Base-by-base conservation (phyloP, 371 early-diverging fungal genomes). In the Parasitella parasitica region DNA sequence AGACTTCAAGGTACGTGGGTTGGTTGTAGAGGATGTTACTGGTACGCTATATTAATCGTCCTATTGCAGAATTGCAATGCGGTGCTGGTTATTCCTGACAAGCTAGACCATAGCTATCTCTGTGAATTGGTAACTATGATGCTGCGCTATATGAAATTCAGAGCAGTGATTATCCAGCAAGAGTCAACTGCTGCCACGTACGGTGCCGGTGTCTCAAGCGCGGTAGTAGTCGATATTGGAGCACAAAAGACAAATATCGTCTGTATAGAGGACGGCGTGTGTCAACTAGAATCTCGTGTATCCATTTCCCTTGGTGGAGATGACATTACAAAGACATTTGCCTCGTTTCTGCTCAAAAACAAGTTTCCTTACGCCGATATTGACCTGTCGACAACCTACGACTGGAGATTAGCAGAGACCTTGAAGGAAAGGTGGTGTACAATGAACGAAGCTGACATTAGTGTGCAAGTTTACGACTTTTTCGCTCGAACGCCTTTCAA, bases 191-290 rank as follows among this genome's bases (percentile, higher is more conserved):
- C 89, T 66, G 94, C 92, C 1, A 88, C 93, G 0, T 94, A 88
- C 73, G 96, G 96, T 56, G 94, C 96, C 3, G 96, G 96, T 22
- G 81, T 92, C 5, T 90, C 94, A 0, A 81, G 84, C 9, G 94
- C 94, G 0, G 93, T 93, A 61, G 91, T 96, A 11, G 91, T 96
- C 2, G 94, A 95, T 69, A 88, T 96, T 58, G 96, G 96, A 6
- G 95, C 96, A 1, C 94, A 95, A 65, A 89, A 84, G 34, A 94
- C 94, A 13, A 90, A 83, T 52, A 79, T 94, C 12, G 74, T 88
- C 0, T 94, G 94, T 65, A 87, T 96, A 15, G 96, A 96, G 59
- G 92, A 94, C 38, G 96, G 96, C 15, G 80, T 88, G 16, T 88
- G 89, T 60, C 72, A 90, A 15, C 81, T 85, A 7, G 87, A 91